Evolutionary conservation across 257 asterid genomes (phyloP).

Genomic region (Ocimum tenuiflorum): DNA sequence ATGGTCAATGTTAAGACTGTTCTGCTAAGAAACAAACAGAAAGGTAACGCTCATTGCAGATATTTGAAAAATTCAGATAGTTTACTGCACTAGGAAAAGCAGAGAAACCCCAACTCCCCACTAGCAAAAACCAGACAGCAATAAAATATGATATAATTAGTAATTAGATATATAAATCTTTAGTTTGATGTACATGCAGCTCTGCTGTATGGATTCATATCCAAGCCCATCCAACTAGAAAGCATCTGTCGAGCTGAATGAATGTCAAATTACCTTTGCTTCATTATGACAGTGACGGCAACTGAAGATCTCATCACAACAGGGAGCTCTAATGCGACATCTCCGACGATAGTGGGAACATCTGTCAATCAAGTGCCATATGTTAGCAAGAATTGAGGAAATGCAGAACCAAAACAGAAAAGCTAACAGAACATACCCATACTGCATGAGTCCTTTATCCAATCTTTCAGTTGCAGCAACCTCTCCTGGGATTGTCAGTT

Average conservation of each 20-base stretch:
- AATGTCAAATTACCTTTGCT: constrained; percentile 44
- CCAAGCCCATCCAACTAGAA: background rate
- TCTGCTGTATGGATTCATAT: background rate
- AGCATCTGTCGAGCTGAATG: background rate
- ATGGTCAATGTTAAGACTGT: constrained; percentile 44
- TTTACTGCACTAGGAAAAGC: background rate
- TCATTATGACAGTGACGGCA: constrained; percentile 97
- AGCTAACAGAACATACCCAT: constrained; percentile 52
- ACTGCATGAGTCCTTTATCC: constrained; percentile 54
- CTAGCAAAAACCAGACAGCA: background rate
- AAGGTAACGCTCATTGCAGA: constrained; percentile 1
- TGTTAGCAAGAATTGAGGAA: constrained; percentile 11
- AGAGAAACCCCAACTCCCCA: background rate
- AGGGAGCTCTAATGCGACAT: constrained; percentile 79
- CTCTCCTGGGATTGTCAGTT: constrained; percentile 17
- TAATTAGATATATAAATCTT: background rate
- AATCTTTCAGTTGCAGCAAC: constrained; percentile 30
- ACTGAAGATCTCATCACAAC: constrained; percentile 70
- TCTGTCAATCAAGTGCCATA: constrained; percentile 29
- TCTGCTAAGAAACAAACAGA: constrained; percentile 35
- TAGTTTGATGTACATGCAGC: background rate
- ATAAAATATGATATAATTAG: background rate
- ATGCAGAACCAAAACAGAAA: background rate
- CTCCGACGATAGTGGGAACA: constrained; percentile 81
- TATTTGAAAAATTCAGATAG: background rate